Base-by-base conservation (phyloP, 257 asterid genomes). In the Scutellaria baicalensis region DNA sequence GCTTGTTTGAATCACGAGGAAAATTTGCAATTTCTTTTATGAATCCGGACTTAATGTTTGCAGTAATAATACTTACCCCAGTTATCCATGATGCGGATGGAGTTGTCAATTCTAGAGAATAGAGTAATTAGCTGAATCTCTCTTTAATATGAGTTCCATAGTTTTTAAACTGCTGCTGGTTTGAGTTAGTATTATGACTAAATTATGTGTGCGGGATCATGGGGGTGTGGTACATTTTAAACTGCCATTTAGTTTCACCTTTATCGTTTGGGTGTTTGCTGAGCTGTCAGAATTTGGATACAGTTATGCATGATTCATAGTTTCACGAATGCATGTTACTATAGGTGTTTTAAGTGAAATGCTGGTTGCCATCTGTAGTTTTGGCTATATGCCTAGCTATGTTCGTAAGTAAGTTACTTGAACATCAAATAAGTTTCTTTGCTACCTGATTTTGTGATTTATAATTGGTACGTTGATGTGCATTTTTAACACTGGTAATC, bases 201-300 rank as follows among this genome's bases (percentile, higher is more conserved):
- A 50, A 56, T 21, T 48, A n/a, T 39, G 58, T 14, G 55, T 39
- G 48, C 49, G 8, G 20, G 13, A 45, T 44, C 38, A 70, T 59
- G 12, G 14, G 21, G 51, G 18, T 16, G 3, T n/a, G 50, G 14
- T 38, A 51, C 51, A 38, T 50, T 1, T 17, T 11, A 6, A 20
- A 9, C 31, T 36, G 54, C 39, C 36, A 14, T 1, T 23, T 64
- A 14, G 51, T 6, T 31, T 14, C 23, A 35, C 64, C 36, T 13
- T 35, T 48, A 23, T 45, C 55, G 62, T 66, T 44, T 73, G 38
- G 55, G 44, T 52, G 52, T 68, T 61, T 63, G 27, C 58, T 61
- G 12, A 13, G 55, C 17, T 16, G n/a, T 57, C 31, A 20, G 33
- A 60, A 18, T 39, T 27, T 42, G 12, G 63, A 5, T 21, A 3